Conservation (phyloP, 495 filamentous ascomycete genomes). For the Lindgomyces ingoldianus region DNA sequence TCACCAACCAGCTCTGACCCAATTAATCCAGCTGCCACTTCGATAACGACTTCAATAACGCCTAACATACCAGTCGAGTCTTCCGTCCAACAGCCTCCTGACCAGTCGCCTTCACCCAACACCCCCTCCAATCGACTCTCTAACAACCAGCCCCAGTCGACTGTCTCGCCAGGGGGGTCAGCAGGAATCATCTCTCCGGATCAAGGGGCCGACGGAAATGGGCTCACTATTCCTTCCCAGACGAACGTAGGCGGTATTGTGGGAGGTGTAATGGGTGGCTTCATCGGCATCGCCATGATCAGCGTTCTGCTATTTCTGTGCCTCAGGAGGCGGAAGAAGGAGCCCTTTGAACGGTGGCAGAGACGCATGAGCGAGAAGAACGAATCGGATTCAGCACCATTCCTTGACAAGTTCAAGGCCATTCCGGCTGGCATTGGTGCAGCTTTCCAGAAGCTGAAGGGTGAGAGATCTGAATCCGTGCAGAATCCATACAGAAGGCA, state of each 20-base stretch:
- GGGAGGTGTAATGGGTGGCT: constrained; percentile 33
- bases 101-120: background rate
- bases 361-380: constrained; percentile 29
- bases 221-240: constrained; percentile 5
- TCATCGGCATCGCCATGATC: constrained; percentile 27
- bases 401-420: constrained; percentile 16
- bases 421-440: constrained; percentile 16
- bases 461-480: constrained; percentile 13
- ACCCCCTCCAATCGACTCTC: constrained; percentile 3
- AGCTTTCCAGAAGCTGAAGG: constrained; percentile 16
- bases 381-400: background rate
- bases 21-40: constrained; percentile 20
- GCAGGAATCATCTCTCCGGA: constrained; percentile 31
- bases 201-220: constrained; percentile 6
- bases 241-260: constrained; percentile 30
- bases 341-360: constrained; percentile 24
- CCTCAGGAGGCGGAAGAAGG: constrained; percentile 24
- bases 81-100: background rate
- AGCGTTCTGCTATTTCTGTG: constrained; percentile 34
- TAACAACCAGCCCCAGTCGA: constrained; percentile 15
- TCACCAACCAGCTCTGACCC: constrained; percentile 31
- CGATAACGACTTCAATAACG: constrained; percentile 2
- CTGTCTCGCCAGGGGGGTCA: constrained; percentile 18
- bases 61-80: background rate
- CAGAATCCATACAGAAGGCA: constrained; percentile 17